These are phyloP conservation scores for Barnettozyma botsteinii DNA, from an alignment of 805 yeast species.

Conservation along the genomic window DNA sequence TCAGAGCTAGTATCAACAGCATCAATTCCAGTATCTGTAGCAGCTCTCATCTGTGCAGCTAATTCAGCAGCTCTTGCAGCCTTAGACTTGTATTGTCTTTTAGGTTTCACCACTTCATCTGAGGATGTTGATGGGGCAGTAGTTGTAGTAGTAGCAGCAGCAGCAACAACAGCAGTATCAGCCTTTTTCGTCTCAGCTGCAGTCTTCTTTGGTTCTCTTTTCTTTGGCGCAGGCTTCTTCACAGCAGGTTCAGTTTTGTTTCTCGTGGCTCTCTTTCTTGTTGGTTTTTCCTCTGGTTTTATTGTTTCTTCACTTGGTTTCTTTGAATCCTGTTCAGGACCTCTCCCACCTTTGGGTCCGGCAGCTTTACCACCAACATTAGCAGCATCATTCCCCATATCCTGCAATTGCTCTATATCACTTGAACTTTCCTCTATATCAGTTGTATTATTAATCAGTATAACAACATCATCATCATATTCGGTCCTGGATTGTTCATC, in stretches of 20 bases:
- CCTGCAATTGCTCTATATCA: too few relatives aligned
- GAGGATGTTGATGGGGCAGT: too few relatives aligned
- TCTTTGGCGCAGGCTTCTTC: slow-evolving; percentile 1
- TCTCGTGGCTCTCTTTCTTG: neutral
- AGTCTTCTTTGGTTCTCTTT: neutral
- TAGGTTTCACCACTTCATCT: slow-evolving; percentile 6
- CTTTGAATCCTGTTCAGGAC: too few relatives aligned
- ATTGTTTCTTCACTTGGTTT: neutral
- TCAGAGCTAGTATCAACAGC: neutral
- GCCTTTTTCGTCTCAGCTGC: neutral
- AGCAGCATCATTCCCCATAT: too few relatives aligned
- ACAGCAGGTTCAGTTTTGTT: neutral
- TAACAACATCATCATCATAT: neutral
- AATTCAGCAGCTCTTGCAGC: slow-evolving; percentile 7
- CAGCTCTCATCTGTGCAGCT: slow-evolving; percentile 10
- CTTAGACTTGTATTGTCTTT: slow-evolving; percentile 4
- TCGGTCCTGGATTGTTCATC: too few relatives aligned
- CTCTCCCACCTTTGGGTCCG: too few relatives aligned
- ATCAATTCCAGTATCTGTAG: neutral
- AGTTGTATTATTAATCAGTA: neutral
- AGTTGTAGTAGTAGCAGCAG: neutral
- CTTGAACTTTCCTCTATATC: neutral
- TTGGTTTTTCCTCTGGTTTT: neutral
- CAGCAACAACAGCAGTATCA: too few relatives aligned
- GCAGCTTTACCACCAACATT: neutral